A percentile compares a stretch with the other conserved stretches of the same genome.
phyloP scores from a whole-genome alignment of 495 filamentous ascomycete species.

The Penicillium verhagenii region DNA sequence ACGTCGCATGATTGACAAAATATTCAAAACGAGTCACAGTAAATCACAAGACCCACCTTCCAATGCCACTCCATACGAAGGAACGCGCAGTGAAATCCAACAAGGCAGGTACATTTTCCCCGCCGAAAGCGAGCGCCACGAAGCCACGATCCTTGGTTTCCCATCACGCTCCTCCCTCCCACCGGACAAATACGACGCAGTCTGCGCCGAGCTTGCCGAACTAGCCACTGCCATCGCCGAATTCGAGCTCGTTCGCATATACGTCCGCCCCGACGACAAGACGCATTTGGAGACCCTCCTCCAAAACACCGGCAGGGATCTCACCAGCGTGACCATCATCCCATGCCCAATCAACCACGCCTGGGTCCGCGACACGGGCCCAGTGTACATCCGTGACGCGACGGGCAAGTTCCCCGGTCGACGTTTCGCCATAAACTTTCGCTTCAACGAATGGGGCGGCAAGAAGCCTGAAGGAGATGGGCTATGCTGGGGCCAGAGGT shows the following conservation, averaged over 20 bases:
- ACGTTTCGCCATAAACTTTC: conserved; percentile 24
- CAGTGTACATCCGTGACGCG: conserved; percentile 24
- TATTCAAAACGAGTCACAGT: not conserved
- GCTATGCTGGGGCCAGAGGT: conserved; percentile 15
- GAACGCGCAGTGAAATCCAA: conserved; percentile 1
- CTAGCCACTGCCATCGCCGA: conserved; percentile 18
- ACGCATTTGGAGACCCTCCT: conserved; percentile 13
- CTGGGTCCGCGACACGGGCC: conserved; percentile 31
- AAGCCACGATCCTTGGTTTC: conserved; percentile 24
- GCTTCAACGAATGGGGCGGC: conserved; percentile 31
- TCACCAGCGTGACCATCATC: conserved; percentile 15
- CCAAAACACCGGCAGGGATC: conserved; percentile 2
- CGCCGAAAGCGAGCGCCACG: conserved; percentile 18
- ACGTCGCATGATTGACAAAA: not conserved
- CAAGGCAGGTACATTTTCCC: conserved; percentile 18
- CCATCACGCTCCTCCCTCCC: conserved; percentile 18
- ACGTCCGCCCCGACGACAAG: conserved; percentile 24
- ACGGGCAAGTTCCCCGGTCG: conserved; percentile 11
- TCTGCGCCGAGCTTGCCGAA: conserved; percentile 19
- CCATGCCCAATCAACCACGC: conserved; percentile 26
- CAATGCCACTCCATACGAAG: not conserved
- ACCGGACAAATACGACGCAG: conserved; percentile 14
- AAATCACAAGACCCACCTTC: not conserved
- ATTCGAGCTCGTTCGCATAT: conserved; percentile 28
- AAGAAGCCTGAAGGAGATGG: conserved; percentile 21